A percentile compares a stretch with the other conserved stretches of the same genome.
phyloP scores from a whole-genome alignment of 495 filamentous ascomycete species.

The Achaetomiella virescens region DNA sequence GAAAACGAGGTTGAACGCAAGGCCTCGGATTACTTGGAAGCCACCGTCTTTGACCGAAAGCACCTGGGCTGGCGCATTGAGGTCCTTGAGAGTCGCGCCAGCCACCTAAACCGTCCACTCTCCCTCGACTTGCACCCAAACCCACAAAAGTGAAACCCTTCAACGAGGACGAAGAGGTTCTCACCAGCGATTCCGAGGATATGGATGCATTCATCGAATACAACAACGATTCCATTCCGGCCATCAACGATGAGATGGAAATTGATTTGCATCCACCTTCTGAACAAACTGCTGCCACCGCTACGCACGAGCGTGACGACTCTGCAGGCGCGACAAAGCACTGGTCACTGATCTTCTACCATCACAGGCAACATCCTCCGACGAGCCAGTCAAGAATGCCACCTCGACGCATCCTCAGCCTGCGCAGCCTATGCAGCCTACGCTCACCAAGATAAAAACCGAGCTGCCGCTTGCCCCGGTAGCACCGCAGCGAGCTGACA shows the following conservation, averaged over 20 bases:
- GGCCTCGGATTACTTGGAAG: conserved; percentile 49
- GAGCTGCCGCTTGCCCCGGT: neutral
- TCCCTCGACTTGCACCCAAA: conserved; percentile 24
- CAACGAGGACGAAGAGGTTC: conserved; percentile 38
- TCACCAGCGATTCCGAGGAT: conserved; percentile 43
- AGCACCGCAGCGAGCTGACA: neutral
- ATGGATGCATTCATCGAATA: conserved; percentile 39
- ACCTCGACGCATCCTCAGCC: no score
- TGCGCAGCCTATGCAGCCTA: neutral
- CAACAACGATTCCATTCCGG: conserved; percentile 12
- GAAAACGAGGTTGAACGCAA: conserved; percentile 42
- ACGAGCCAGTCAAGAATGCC: neutral
- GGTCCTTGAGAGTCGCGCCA: conserved; percentile 42
- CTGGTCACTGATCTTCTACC: neutral
- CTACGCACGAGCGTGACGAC: neutral
- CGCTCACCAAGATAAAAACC: conserved; percentile 8
- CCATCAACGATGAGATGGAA: conserved; percentile 14
- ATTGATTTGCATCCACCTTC: conserved; percentile 2
- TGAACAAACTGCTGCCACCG: neutral
- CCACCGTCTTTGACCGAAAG: conserved; percentile 54
- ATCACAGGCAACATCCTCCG: neutral
- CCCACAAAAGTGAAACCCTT: conserved; percentile 13
- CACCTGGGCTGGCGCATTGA: conserved; percentile 48
- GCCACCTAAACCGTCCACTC: conserved; percentile 42
- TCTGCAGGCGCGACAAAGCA: neutral